phyloP scores from a whole-genome alignment of 768 basidiomycete genomes.

The Melanogaster broomeanus region DNA sequence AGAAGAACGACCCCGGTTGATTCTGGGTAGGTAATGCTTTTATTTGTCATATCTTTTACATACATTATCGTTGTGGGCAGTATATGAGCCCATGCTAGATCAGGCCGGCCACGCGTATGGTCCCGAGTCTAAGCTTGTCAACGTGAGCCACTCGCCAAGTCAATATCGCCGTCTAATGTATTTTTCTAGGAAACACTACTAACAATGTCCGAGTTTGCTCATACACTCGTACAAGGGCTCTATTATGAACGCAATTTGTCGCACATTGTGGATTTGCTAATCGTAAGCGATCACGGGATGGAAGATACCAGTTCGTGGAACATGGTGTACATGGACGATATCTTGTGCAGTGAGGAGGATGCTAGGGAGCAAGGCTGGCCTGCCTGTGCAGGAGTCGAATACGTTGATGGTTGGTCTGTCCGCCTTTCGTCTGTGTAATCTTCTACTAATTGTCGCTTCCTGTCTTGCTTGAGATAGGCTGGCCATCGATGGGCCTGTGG shows the following conservation, averaged over 20 bases:
- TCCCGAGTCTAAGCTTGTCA: slow-evolving; percentile 63
- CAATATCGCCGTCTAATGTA: neutral
- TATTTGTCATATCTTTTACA: neutral
- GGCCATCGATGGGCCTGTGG: slow-evolving; percentile 85
- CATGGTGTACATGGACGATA: slow-evolving; percentile 71
- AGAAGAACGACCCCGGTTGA: slow-evolving; percentile 68
- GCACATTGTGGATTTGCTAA: slow-evolving; percentile 80
- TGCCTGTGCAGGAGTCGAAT: slow-evolving; percentile 8
- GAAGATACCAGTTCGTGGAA: slow-evolving; percentile 78
- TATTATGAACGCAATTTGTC: slow-evolving; percentile 71
- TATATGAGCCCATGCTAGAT: slow-evolving; percentile 83
- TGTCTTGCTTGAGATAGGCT: slow-evolving; percentile 52
- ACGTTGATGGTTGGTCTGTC: slow-evolving; percentile 12
- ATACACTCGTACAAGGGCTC: slow-evolving; percentile 42
- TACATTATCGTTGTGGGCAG: slow-evolving; percentile 34
- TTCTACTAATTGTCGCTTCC: neutral
- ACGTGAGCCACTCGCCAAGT: slow-evolving; percentile 46
- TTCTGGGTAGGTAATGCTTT: slow-evolving; percentile 49
- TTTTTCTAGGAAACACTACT: slow-evolving; percentile 55
- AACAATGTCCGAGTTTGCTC: slow-evolving; percentile 69
- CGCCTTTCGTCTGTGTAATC: neutral
- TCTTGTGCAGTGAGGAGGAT: slow-evolving; percentile 14
- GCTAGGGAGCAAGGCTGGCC: slow-evolving; percentile 11
- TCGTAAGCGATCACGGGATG: slow-evolving; percentile 89
- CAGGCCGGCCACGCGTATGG: slow-evolving; percentile 76